Base-by-base conservation (phyloP, 2,329 filamentous ascomycete species). In the Ceratocystis colombiana region DNA sequence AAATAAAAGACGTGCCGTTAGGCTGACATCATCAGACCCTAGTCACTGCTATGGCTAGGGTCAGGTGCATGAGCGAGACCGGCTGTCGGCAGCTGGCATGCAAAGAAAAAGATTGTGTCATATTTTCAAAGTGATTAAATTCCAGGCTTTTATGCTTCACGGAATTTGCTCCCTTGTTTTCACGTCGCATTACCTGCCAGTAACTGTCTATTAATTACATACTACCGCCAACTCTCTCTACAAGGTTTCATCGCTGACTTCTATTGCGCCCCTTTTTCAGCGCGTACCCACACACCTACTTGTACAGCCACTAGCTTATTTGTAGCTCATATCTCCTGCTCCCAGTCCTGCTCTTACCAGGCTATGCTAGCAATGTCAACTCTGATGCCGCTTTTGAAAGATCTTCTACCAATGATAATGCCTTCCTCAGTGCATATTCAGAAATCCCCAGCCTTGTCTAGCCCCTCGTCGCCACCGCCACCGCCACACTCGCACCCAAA, bases 321-420 rank as follows among this genome's bases (percentile, higher is more conserved):
- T 41, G 37, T 15, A 15, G 37, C 37, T 12, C 33, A 37, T 37
- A 37, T 37, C 33, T 41, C 12, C 28, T 59, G 8, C 15, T 30
- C 53, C 28, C 30, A 30, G 15, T 28, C 30, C 12, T 12, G 55
- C 55, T 20, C 33, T 59, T 30, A 37, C 25, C 55, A 37, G 30
- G 33, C 41, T n/a, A 65, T 65, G 64, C 82, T 84, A 81, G 76
- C 80, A 63, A 82, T 84, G 82, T 76, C 80, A 62, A 79, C 80
- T 28, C 72, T 85, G 8, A 72, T 85, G 37, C 81, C 82, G 33
- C 72, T 85, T 68, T 76, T 85, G 65, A 80, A 81, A 69, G 82
- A 84, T 70, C 75, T 85, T 62, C 74, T 85, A 62, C 82, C 82
- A 68, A 84, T 85, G 79, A 79, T 85, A 67, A 75, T 84, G 72